phyloP scores from a whole-genome alignment of 2,329 filamentous ascomycete genomes.

The Colletotrichum cuscutae region DNA sequence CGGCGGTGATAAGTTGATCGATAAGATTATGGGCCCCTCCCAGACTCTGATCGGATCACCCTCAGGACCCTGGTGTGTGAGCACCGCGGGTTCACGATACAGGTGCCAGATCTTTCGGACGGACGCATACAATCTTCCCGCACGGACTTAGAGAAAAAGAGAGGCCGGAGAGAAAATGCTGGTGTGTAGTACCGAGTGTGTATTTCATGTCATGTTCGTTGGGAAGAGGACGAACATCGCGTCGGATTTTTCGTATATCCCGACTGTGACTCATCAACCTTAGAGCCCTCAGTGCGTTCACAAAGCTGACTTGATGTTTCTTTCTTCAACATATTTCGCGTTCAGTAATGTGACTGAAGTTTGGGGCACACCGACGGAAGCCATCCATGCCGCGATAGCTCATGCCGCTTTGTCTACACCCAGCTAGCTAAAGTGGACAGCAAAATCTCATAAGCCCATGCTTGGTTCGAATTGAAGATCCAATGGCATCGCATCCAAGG shows the following conservation, averaged over 20 bases:
- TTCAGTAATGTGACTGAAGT: background rate
- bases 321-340: background rate
- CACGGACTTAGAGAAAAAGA: background rate
- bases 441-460: background rate
- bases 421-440: background rate
- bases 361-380: background rate
- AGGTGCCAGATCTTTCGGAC: background rate
- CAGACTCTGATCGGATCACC: background rate
- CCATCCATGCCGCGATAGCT: background rate
- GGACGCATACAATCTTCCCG: background rate
- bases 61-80: background rate
- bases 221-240: background rate
- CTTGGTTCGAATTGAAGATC: slow-evolving; percentile 32
- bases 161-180: background rate
- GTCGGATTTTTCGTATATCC: too few species aligned
- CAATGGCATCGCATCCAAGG: slow-evolving; percentile 38
- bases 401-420: background rate
- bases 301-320: background rate
- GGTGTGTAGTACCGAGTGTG: too few species aligned
- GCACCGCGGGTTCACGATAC: background rate
- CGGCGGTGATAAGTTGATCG: background rate
- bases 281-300: background rate
- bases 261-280: background rate
- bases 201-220: background rate
- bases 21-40: background rate